These are phyloP conservation scores for Daldinia childiae DNA, from an alignment of 495 filamentous ascomycete genomes.

Conservation along the genomic window DNA sequence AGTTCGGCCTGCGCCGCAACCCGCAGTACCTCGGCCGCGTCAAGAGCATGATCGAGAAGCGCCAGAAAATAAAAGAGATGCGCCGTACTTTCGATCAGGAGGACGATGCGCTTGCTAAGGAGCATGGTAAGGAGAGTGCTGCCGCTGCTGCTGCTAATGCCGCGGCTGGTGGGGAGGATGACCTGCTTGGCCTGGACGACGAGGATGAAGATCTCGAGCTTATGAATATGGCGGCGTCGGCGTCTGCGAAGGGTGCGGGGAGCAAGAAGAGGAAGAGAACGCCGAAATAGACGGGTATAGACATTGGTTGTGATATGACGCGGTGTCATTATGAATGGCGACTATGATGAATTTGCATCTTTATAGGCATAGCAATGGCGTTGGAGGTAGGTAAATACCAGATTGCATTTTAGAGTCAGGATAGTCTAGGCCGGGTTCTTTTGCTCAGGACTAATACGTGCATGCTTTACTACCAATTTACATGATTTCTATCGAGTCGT, in stretches of 20 bases:
- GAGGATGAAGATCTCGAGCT: constrained; percentile 40
- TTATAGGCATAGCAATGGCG: constrained; percentile 45
- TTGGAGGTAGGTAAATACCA: constrained; percentile 40
- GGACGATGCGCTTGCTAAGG: constrained; percentile 53
- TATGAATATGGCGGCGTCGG: constrained; percentile 20
- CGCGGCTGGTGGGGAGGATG: constrained; percentile 16
- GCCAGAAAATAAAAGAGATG: constrained; percentile 79
- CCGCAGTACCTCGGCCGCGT: constrained; percentile 87
- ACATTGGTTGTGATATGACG: neutral
- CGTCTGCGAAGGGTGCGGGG: constrained; percentile 47
- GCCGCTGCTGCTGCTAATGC: constrained; percentile 19
- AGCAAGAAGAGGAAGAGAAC: constrained; percentile 52
- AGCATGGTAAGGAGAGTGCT: constrained; percentile 28
- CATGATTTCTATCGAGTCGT: neutral
- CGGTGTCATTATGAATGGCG: neutral
- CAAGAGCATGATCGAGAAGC: constrained; percentile 83
- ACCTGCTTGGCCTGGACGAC: constrained; percentile 35
- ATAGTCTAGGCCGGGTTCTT: constrained; percentile 1
- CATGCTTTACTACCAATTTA: neutral
- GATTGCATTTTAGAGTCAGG: constrained; percentile 32
- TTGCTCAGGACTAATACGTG: neutral
- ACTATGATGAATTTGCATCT: constrained; percentile 21
- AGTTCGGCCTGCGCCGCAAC: constrained; percentile 87
- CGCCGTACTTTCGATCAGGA: constrained; percentile 68
- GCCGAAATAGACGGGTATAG: constrained; percentile 29